phyloP scores from a whole-genome alignment of 768 basidiomycete genomes.

The Kwoniella pini region DNA sequence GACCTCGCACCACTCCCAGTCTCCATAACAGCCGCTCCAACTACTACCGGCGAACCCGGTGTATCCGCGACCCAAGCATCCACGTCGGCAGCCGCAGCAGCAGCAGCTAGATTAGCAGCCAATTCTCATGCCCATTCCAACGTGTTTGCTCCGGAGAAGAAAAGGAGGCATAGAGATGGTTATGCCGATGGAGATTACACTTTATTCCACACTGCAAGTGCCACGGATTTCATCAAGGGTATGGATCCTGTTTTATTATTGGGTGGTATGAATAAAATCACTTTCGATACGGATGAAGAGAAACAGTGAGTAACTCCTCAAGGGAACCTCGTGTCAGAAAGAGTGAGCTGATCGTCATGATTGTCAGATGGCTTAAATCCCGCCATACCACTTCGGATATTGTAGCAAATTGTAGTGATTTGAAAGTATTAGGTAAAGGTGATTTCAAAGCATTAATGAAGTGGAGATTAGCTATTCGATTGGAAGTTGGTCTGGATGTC shows the following conservation, averaged over 20 bases:
- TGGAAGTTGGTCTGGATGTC: slow-evolving; percentile 85
- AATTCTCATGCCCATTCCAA: slow-evolving; percentile 71
- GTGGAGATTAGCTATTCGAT: slow-evolving; percentile 83
- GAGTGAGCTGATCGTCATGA: background rate
- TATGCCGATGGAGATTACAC: slow-evolving; percentile 94
- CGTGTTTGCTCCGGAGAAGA: slow-evolving; percentile 97
- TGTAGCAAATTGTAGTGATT: slow-evolving; percentile 78
- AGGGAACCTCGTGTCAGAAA: too few relatives aligned
- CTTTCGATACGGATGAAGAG: slow-evolving; percentile 79
- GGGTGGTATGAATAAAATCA: slow-evolving; percentile 69
- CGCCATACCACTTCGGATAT: slow-evolving; percentile 76
- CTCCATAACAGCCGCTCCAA: slow-evolving; percentile 34
- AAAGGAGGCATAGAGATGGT: slow-evolving; percentile 85
- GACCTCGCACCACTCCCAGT: slow-evolving; percentile 58
- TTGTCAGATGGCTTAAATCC: slow-evolving; percentile 69
- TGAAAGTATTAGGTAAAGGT: slow-evolving; percentile 95
- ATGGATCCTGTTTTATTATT: slow-evolving; percentile 76
- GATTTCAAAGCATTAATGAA: slow-evolving; percentile 92
- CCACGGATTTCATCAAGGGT: slow-evolving; percentile 68
- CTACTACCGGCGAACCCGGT: slow-evolving; percentile 9
- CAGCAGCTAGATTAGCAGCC: slow-evolving; percentile 61
- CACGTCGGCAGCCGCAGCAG: slow-evolving; percentile 44
- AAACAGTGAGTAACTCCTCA: slow-evolving; percentile 62
- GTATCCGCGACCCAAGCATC: slow-evolving; percentile 30
- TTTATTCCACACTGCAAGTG: slow-evolving; percentile 72